A percentile compares a stretch with the other conserved stretches of the same genome.
These are phyloP conservation scores for Omphalotus olearius DNA, from an alignment of 1,284 basidiomycete genomes.

Conservation along the genomic window DNA sequence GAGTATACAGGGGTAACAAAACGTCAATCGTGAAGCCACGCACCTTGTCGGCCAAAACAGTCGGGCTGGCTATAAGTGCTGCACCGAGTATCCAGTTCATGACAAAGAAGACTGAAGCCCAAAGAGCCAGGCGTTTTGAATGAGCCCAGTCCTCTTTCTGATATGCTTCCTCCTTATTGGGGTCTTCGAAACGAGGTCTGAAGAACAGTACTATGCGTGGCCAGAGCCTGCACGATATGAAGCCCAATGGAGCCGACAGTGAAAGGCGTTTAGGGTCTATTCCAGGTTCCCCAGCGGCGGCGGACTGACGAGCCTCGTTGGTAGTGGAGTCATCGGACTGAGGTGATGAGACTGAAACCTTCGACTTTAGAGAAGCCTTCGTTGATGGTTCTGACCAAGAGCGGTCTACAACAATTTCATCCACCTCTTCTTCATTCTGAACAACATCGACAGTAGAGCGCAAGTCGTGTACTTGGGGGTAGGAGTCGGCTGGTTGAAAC, in stretches of 20 bases:
- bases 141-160: conserved; percentile 24
- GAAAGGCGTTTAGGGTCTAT: too few species aligned
- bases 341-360: background rate
- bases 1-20: background rate
- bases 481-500: background rate
- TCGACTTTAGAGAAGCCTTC: conserved; percentile 9
- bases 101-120: conserved; percentile 53
- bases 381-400: conserved; percentile 44
- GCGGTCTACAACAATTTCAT: conserved; percentile 56
- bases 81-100: conserved; percentile 53
- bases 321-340: background rate
- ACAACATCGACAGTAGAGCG: background rate
- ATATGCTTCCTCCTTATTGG: conserved; percentile 28
- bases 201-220: conserved; percentile 4
- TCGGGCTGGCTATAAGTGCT: conserved; percentile 39
- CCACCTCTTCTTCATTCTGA: conserved; percentile 32
- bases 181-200: conserved; percentile 3
- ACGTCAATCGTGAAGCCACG: background rate
- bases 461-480: conserved; percentile 2
- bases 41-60: conserved; percentile 39
- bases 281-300: too few species aligned
- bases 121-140: conserved; percentile 41
- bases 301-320: too few species aligned
- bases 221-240: background rate
- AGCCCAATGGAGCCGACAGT: too few species aligned